Base-by-base conservation (phyloP, 2,329 filamentous ascomycete species). In the Coleophoma crateriformis region DNA sequence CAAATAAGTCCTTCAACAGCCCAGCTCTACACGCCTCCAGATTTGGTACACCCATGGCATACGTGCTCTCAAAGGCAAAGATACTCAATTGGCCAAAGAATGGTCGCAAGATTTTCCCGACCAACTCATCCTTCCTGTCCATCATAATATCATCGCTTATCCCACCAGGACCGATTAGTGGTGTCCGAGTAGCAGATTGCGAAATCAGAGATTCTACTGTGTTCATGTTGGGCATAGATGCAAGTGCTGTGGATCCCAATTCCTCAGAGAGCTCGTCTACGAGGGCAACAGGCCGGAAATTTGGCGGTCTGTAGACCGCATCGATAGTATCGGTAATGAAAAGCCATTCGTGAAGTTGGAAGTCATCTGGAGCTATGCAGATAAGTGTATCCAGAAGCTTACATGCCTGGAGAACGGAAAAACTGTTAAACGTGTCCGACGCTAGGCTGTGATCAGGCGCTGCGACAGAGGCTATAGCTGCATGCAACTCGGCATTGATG, bases 311-410 rank as follows among this genome's bases (percentile, higher is more conserved):
- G 68, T 99, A 95, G 33, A 99, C 88, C 1, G 94, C 91, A 61
- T 99, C 94, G 56, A 96, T 91, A 13, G 92, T 97, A 68, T 99
- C 94, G 2, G 90, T 95, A 49, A 99, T 85, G 67, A 96, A 99
- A 4, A 97, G 81, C 94, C 94, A 99, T 72, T 96, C 90, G 61
- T 95, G 87, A n/a, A 97, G 79, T 67, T 97, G 94, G 69, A 97
- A 99, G 66, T 99, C 94, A 58, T 99, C 94, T 0, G 91, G 92
- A 4, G 88, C 86, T 7, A 91, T 76, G 40, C 90, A 85, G 13
- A 97, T 79, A n/a, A 99, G 75, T 17, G 90, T 75, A 62, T 99
- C 94, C 3, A 99, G 78, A 3, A 99, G 77, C 65, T 97, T 99
- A 71, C 91, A 96, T 0, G 90, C 91, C 66, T 99, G 92, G 3